Percentiles rank a stretch among this genome's conserved stretches.
phyloP scores from a whole-genome alignment of 2,329 filamentous ascomycete species.

The Fusarium papillatum region DNA sequence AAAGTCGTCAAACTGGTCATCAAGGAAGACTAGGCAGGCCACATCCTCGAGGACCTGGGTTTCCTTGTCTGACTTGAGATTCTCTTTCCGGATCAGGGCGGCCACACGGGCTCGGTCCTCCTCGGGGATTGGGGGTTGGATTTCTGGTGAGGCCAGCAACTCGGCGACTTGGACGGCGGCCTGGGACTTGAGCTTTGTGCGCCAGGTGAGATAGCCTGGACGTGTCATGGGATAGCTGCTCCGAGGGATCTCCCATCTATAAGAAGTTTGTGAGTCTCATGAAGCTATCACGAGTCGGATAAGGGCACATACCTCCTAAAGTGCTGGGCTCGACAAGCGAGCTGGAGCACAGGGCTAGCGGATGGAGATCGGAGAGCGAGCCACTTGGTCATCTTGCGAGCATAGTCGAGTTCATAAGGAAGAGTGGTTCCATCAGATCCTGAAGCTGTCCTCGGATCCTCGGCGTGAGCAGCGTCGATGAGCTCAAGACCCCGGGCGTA shows the following conservation, averaged over 20 bases:
- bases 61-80: slow-evolving; percentile 70
- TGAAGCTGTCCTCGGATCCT: slow-evolving; percentile 54
- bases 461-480: slow-evolving; percentile 76
- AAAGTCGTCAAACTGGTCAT: slow-evolving; percentile 88
- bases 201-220: slow-evolving; percentile 85
- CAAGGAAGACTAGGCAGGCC: slow-evolving; percentile 88
- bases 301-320: slow-evolving; percentile 70
- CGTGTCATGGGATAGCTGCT: slow-evolving; percentile 80
- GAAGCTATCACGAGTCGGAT: neutral
- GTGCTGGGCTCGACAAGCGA: slow-evolving; percentile 88
- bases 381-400: slow-evolving; percentile 83
- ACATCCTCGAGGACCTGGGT: slow-evolving; percentile 87
- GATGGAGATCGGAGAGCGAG: slow-evolving; percentile 71
- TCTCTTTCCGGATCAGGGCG: slow-evolving; percentile 84
- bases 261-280: neutral
- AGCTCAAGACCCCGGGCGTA: slow-evolving; percentile 69
- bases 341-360: slow-evolving; percentile 75
- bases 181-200: slow-evolving; percentile 80
- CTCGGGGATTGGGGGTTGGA: slow-evolving; percentile 53
- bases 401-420: slow-evolving; percentile 88
- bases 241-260: slow-evolving; percentile 84
- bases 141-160: slow-evolving; percentile 57
- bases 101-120: slow-evolving; percentile 74
- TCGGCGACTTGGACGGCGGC: slow-evolving; percentile 67
- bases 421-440: slow-evolving; percentile 58